Evolutionary conservation across 352 stramenopile species (phyloP).

Genomic region (Globisporangium emineosum): DNA sequence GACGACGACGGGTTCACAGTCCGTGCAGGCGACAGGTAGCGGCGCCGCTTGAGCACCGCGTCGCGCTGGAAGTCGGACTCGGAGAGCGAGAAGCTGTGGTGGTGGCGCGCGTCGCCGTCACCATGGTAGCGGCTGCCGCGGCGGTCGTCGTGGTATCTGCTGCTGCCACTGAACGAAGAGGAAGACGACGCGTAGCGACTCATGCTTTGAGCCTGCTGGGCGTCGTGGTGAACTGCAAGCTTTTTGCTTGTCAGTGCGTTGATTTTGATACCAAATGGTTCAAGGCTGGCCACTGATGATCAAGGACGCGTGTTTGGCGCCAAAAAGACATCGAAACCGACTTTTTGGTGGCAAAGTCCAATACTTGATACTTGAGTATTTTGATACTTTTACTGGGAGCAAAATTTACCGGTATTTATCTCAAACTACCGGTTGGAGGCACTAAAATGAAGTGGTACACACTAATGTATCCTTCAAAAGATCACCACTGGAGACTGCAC

Average conservation of each 20-base stretch:
- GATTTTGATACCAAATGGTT: background rate
- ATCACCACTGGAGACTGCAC: no score
- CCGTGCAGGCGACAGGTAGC: constrained; percentile 33
- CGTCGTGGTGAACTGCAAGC: no score
- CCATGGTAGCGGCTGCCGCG: background rate
- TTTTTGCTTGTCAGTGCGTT: background rate
- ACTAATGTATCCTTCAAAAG: no score
- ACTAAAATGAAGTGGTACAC: no score
- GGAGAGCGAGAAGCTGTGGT: constrained; percentile 49
- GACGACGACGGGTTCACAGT: background rate
- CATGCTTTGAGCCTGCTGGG: background rate
- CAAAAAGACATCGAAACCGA: no score
- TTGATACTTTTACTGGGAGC: no score
- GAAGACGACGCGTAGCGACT: background rate
- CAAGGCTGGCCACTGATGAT: no score
- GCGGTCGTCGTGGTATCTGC: background rate
- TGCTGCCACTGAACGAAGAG: background rate
- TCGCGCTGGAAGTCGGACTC: constrained; percentile 56
- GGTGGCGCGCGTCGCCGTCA: background rate
- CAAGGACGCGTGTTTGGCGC: no score
- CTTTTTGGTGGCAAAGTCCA: no score
- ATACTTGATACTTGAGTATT: no score
- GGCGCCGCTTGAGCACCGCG: constrained; percentile 51
- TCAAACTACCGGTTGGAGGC: no score
- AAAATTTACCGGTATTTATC: no score